Evolutionary conservation across 768 basidiomycete genomes (phyloP).

Genomic region (Podaxis sp.): DNA sequence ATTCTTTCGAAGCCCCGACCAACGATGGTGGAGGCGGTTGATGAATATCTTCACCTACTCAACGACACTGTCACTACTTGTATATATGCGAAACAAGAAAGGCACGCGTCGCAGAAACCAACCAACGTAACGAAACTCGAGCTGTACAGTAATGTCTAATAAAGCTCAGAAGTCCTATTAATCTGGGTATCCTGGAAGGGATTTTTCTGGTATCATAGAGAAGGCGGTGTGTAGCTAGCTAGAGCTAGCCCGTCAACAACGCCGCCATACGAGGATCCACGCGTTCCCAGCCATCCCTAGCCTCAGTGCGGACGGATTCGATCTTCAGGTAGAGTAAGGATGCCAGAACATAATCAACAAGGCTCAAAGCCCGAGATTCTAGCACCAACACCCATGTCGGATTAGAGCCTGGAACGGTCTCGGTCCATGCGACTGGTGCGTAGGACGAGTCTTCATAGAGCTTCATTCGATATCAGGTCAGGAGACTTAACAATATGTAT

Average conservation of each 20-base stretch:
- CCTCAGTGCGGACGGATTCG: neutral
- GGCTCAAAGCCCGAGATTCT: neutral
- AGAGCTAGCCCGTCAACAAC: neutral
- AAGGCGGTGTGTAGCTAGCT: too few relatives aligned
- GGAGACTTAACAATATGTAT: neutral
- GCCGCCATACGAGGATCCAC: neutral
- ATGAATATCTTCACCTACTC: neutral
- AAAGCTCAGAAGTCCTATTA: too few relatives aligned
- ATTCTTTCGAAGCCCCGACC: neutral
- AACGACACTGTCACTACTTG: neutral
- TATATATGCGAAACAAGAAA: neutral
- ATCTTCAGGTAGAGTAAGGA: conserved; percentile 9
- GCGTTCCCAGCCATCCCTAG: neutral
- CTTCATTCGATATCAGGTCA: neutral
- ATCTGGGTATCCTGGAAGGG: too few relatives aligned
- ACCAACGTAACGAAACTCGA: too few relatives aligned
- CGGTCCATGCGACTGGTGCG: conserved; percentile 11
- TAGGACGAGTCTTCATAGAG: neutral
- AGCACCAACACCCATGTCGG: conserved; percentile 4
- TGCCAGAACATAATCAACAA: conserved; percentile 8
- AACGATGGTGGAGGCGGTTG: neutral
- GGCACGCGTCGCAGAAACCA: too few relatives aligned
- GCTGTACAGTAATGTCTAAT: too few relatives aligned
- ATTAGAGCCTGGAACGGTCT: neutral
- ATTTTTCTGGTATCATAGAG: too few relatives aligned